Percentiles rank a stretch among this genome's conserved stretches.
Conservation (phyloP, 1,284 basidiomycete species). For the Mycosarcoma mackinlayi region DNA sequence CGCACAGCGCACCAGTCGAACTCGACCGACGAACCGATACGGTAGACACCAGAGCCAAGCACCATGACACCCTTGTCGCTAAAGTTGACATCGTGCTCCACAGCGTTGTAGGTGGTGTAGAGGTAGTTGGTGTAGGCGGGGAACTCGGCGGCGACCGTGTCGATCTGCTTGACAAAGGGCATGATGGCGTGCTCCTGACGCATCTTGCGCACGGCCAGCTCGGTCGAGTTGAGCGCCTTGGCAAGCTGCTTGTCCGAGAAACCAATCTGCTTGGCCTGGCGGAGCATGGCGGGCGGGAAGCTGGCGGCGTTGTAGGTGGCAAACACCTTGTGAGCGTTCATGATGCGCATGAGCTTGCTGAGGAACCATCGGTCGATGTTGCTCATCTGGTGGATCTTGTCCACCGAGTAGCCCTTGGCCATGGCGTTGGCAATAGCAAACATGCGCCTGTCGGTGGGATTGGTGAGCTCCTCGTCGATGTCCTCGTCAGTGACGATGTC, state of each 20-base stretch:
- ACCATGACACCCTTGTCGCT: conserved; percentile 95
- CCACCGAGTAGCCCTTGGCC: conserved; percentile 88
- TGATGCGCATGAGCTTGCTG: conserved; percentile 77
- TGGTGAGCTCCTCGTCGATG: conserved; percentile 84
- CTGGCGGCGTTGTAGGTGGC: conserved; percentile 79
- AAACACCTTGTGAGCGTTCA: conserved; percentile 52
- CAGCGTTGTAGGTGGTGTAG: conserved; percentile 96
- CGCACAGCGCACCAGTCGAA: conserved; percentile 99
- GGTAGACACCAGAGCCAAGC: conserved; percentile 96
- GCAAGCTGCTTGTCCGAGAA: conserved; percentile 95
- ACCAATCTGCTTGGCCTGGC: conserved; percentile 90
- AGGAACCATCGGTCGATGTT: conserved; percentile 99
- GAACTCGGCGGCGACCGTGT: conserved; percentile 98
- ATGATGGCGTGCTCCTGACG: conserved; percentile 85
- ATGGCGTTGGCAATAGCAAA: conserved; percentile 91
- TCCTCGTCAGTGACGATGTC: conserved; percentile 77
- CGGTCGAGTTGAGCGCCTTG: conserved; percentile 81
- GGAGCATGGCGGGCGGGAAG: conserved; percentile 77
- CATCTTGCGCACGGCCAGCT: conserved; percentile 85
- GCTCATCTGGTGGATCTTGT: conserved; percentile 96
- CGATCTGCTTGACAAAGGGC: conserved; percentile 98
- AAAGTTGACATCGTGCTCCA: conserved; percentile 90
- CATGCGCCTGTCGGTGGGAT: conserved; percentile 90
- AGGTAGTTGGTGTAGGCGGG: conserved; percentile 98
- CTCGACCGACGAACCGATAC: conserved; percentile 98